Base-by-base conservation (phyloP, 495 filamentous ascomycete genomes). In the Gamarada debralockiae region DNA sequence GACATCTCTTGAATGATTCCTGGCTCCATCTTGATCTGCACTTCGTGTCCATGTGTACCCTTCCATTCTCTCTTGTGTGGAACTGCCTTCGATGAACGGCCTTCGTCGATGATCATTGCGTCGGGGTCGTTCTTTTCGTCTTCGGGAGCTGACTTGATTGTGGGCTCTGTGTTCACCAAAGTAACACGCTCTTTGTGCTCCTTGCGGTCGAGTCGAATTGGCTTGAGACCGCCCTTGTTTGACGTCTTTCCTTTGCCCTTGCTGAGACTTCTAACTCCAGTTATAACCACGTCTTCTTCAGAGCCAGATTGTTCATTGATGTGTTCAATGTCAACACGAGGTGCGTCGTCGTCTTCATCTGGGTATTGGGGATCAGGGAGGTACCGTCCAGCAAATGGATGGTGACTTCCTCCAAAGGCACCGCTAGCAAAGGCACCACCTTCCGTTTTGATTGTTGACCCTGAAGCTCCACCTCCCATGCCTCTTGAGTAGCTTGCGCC, bases 121-220 rank as follows among this genome's bases (percentile, higher is more conserved):
- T 59, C 52, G 1, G 44, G 9, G 18, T 47, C 44, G 12, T 18
- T 10, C 13, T 7, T 21, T 1, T 64, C 38, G 38, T 58, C 54
- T 2, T 41, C 39, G 2, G 50, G 36, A 9, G 49, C 21, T n/a
- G 44, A 55, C 7, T 63, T 57, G 24, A 64, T 58, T 18, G 63
- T 49, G 0, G 72, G 68, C 18, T 78, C 73, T 0, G 75, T 78
- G 38, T 80, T 77, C 52, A 82, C 70, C 23, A 73, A 69, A 2
- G 76, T 57, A 18, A 68, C 66, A 17, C 74, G 70, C 1, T 80
- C 76, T 54, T 77, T 72, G 58, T 83, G 80, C 54, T 75, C 70
- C 17, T 72, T 65, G 25, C 83, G 68, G 29, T 68, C 50, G 39
- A 85, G 66, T 23, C 81, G 77, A 48, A 85, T 62, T 0, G 77